Percentiles rank a stretch among this genome's conserved stretches.
Conservation (phyloP, 768 basidiomycete species). For the Mycena rosella region DNA sequence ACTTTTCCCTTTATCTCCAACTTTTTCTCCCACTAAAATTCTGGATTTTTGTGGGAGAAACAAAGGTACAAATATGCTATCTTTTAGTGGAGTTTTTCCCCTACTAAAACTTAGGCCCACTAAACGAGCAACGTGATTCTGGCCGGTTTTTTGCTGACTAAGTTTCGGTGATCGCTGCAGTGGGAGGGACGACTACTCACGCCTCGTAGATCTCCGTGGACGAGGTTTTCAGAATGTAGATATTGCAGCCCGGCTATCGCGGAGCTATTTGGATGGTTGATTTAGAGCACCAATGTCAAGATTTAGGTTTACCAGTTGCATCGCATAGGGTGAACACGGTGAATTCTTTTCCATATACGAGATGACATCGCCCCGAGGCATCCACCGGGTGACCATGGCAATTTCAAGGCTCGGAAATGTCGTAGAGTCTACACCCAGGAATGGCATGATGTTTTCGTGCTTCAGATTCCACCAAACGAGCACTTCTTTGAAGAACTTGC, state of each 20-base stretch:
- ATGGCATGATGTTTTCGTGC: conserved; percentile 9
- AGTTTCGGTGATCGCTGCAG: no score
- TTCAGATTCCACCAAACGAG: neutral
- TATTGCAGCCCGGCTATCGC: neutral
- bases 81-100: no score
- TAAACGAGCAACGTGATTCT: no score
- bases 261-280: neutral
- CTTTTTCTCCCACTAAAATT: no score
- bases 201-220: conserved; percentile 5
- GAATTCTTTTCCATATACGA: neutral
- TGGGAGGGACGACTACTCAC: no score
- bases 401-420: conserved; percentile 3
- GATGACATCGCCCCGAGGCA: conserved; percentile 13
- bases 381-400: conserved; percentile 18
- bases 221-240: neutral
- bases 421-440: conserved; percentile 6
- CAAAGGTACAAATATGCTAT: no score
- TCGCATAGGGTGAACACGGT: neutral
- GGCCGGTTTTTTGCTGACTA: no score
- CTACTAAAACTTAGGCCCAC: no score
- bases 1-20: no score
- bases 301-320: conserved; percentile 3
- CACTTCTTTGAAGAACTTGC: neutral
- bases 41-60: no score
- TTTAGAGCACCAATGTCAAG: no score